Percentiles rank a stretch among this genome's conserved stretches.
phyloP scores from a whole-genome alignment of 2,329 filamentous ascomycete species.

The Didymella glomerata region DNA sequence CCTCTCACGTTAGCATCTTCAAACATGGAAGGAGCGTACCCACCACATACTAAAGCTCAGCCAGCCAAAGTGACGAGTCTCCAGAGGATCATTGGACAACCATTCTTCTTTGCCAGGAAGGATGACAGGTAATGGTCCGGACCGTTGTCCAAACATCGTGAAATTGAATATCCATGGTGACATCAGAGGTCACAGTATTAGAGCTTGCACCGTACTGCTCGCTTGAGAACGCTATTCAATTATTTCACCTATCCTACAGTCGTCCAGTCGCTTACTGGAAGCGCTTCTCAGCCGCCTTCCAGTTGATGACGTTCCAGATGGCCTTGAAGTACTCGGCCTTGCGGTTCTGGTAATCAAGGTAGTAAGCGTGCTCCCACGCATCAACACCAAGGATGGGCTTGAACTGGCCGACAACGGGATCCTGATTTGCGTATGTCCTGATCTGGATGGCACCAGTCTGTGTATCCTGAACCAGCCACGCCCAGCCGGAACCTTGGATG shows the following conservation, averaged over 20 bases:
- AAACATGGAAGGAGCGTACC: neutral
- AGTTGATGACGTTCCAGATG: slow-evolving; percentile 96
- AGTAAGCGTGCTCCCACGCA: slow-evolving; percentile 97
- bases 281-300: slow-evolving; percentile 85
- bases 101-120: neutral
- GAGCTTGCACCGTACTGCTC: neutral
- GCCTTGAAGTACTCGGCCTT: slow-evolving; percentile 95
- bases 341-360: slow-evolving; percentile 95
- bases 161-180: neutral
- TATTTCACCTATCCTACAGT: slow-evolving; percentile 7
- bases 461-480: slow-evolving; percentile 69
- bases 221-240: neutral
- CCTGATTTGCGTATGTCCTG: slow-evolving; percentile 83
- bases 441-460: slow-evolving; percentile 68
- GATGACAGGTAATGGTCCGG: neutral
- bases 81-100: neutral
- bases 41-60: neutral
- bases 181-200: too few species aligned
- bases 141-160: neutral
- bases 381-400: slow-evolving; percentile 87
- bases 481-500: slow-evolving; percentile 72
- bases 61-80: neutral
- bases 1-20: neutral
- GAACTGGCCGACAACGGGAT: slow-evolving; percentile 84
- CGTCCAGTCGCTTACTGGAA: slow-evolving; percentile 60